These are phyloP conservation scores for Fusarium redolens DNA, from an alignment of 2,329 filamentous ascomycete species.

Conservation along the genomic window DNA sequence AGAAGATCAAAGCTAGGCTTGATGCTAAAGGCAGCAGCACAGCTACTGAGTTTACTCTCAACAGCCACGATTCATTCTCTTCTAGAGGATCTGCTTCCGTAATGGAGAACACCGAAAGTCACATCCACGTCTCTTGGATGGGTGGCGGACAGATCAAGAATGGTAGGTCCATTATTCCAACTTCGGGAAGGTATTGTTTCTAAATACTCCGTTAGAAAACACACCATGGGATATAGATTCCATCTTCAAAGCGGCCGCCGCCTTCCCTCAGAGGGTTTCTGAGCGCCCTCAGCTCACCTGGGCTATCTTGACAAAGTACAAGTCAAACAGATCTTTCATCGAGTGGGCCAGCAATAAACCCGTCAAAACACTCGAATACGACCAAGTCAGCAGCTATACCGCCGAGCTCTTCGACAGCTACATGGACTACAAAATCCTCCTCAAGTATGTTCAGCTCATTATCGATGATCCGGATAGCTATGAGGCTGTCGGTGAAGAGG, in stretches of 20 bases:
- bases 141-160: not conserved
- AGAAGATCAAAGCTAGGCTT: not conserved
- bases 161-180: not conserved
- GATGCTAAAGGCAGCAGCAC: not conserved
- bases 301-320: not conserved
- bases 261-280: not conserved
- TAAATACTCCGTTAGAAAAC: not conserved
- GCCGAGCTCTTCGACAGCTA: not conserved
- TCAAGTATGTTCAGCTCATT: not conserved
- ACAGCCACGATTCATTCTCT: not conserved
- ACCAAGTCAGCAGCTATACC: not conserved
- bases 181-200: not conserved
- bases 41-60: not conserved
- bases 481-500: not conserved
- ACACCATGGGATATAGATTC: not conserved
- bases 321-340: not conserved
- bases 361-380: not conserved
- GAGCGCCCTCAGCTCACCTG: not conserved
- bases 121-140: not conserved
- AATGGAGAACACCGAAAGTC: not conserved
- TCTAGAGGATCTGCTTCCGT: not conserved
- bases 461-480: not conserved
- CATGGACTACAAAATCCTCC: constrained; percentile 1
- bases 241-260: not conserved
- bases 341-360: not conserved